Base-by-base conservation (phyloP, 371 early-diverging fungal species). In the Saksenaea vasiformis region DNA sequence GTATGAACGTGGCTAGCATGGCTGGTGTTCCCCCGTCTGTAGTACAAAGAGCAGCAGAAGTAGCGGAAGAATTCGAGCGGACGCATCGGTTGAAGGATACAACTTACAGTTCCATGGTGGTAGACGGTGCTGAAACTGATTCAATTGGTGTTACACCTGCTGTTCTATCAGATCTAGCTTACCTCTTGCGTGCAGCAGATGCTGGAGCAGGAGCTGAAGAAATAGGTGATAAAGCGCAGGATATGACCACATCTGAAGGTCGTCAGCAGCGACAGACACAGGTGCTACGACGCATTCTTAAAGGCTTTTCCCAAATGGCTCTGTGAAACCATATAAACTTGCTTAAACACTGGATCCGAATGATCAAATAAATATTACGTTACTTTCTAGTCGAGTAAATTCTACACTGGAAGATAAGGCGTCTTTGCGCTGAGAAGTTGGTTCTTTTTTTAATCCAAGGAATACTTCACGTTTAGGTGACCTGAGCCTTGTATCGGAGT, bases 1-100 rank as follows among this genome's bases (percentile, higher is more conserved):
- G 98, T 60, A 91, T 97, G 89, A 93, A 96, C 65, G 95, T 97
- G 0, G 99, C 99, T 0, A 87, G 80, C 24, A 94, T 99, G 93
- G 99, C 99, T 0, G 98, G 97, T 13, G 88, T 99, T 5, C 98
- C 98, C 0, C 35, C 60, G 19, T 51, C 58, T 5, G 70, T 90
- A 34, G 78, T 88, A 9, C 71, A 76, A n/a, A 73, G 85, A 24
- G 96, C 96, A 7, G 84, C 85, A 24, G 63, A 60, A 5, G 82
- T 91, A 39, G 95, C 95, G 0, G 80, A 86, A 13, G 67, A 87
- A 44, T 93, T 94, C 64, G 95, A 96, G 66, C 64, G 61, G 11
- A 56, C 58, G 0, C 76, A 78, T 55, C 68, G 74, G n/a, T 27
- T 70, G 3, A 74, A 72, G 34, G 82, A 82, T 41, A 72, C 76